Percentiles rank a stretch among this genome's conserved stretches.
Conservation (phyloP, 116 monocot species). For the Trichopus zeylanicus region DNA sequence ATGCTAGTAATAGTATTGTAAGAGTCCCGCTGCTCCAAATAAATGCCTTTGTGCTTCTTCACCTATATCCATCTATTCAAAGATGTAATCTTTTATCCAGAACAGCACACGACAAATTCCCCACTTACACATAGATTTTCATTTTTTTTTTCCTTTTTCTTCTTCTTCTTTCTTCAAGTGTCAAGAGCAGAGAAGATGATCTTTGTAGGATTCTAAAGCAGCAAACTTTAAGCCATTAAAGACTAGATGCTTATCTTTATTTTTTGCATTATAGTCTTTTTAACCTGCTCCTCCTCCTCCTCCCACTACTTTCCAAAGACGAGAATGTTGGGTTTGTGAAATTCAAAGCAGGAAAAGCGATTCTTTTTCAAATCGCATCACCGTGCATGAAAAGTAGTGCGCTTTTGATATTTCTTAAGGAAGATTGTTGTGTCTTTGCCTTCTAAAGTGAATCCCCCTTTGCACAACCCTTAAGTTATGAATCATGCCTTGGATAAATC, state of each 20-base stretch:
- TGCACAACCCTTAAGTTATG: slow-evolving; percentile 28
- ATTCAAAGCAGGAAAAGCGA: slow-evolving; percentile 33
- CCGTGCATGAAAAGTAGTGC: slow-evolving; percentile 52
- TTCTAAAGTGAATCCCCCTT: slow-evolving; percentile 24
- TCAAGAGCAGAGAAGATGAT: slow-evolving; percentile 34
- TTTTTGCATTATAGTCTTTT: slow-evolving; percentile 35
- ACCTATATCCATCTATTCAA: background rate
- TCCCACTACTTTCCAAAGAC: slow-evolving; percentile 37
- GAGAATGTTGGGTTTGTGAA: slow-evolving; percentile 46
- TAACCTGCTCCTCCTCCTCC: background rate
- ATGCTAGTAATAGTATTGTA: background rate
- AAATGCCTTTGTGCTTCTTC: slow-evolving; percentile 1
- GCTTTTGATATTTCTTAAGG: slow-evolving; percentile 24
- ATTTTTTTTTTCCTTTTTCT: slow-evolving; percentile 11
- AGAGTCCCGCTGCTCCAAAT: background rate
- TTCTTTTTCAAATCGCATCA: slow-evolving; percentile 45
- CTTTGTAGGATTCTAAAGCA: slow-evolving; percentile 63
- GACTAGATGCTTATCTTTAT: slow-evolving; percentile 60
- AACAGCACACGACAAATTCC: slow-evolving; percentile 47
- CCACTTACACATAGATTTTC: slow-evolving; percentile 27
- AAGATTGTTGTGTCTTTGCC: slow-evolving; percentile 24
- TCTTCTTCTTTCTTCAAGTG: slow-evolving; percentile 3
- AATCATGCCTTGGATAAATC: slow-evolving; percentile 17
- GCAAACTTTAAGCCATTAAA: slow-evolving; percentile 41
- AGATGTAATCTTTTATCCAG: slow-evolving; percentile 5